Evolutionary conservation across 352 stramenopile species (phyloP).

Genomic region (Pythium plurisporium): DNA sequence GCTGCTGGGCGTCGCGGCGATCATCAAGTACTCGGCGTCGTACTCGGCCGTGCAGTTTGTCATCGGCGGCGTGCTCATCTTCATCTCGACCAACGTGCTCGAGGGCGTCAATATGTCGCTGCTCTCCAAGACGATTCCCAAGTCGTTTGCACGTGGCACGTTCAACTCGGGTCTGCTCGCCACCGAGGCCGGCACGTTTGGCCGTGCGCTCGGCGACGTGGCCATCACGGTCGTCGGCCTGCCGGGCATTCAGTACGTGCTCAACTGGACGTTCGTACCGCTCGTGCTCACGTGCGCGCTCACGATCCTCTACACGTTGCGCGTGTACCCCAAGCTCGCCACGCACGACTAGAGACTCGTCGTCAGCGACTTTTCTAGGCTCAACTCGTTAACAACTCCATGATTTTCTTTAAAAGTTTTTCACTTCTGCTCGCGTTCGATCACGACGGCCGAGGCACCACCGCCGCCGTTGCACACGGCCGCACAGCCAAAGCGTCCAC

Average conservation of each 20-base stretch:
- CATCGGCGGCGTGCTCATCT: constrained; percentile 85
- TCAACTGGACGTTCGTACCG: constrained; percentile 80
- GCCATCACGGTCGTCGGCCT: constrained; percentile 80
- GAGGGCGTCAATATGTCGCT: constrained; percentile 93
- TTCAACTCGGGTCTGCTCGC: constrained; percentile 95
- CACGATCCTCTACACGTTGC: constrained; percentile 67
- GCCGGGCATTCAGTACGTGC: constrained; percentile 76
- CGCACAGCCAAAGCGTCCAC: constrained; percentile 87
- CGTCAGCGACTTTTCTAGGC: too few relatives aligned
- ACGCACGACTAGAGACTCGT: constrained; percentile 34
- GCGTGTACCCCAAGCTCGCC: constrained; percentile 63
- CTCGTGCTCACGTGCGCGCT: constrained; percentile 49
- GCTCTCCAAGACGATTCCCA: constrained; percentile 92
- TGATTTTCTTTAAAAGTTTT: not conserved
- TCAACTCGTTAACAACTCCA: not conserved
- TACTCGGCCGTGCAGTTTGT: constrained; percentile 90
- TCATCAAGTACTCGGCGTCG: constrained; percentile 86
- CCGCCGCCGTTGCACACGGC: constrained; percentile 97
- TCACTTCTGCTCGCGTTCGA: constrained; percentile 63
- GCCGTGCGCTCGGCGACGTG: constrained; percentile 81
- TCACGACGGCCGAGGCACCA: constrained; percentile 91
- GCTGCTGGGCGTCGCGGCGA: constrained; percentile 82
- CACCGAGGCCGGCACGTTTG: constrained; percentile 90
- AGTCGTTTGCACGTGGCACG: constrained; percentile 88
- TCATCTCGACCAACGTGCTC: constrained; percentile 91